Evolutionary conservation across 2,329 filamentous ascomycete genomes (phyloP), one percentile per base, ranked within the genome.

Genomic region (Metarhizium album): DNA sequence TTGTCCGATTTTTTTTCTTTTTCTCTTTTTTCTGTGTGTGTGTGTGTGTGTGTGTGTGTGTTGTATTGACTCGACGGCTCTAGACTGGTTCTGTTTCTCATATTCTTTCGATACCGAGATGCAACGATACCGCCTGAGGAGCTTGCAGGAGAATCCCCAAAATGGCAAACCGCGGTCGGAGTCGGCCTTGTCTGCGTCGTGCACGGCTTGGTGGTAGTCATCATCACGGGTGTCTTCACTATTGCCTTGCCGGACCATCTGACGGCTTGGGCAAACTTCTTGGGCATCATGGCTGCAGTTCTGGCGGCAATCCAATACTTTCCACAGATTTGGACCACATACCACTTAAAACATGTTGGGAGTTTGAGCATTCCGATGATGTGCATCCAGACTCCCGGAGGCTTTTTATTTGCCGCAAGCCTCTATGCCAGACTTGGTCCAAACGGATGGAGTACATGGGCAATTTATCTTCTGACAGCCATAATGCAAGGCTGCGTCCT

Each of bases 281-380:
- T 96, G 11, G 93, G 93, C 1, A 72, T 95, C 53, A 80, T 87
- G 64, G 83, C 88, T 18, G 86, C 88, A 0, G 68, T 80, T 1
- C 79, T 98, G 4, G 87, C 93, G 0, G 85, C 81, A 0, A 78
- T 97, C 22, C 93, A 98, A 69, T 98, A 97, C 67, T 73, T 98
- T 16, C 93, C 93, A 0, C 93, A 98, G 69, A 95, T 98, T 56
- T 90, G 83, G 71, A 96, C 87, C 48, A 98, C 93, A 0, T 94
- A 87, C 70, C 79, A 75, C 48, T 73, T 96, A 52, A 86, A 91
- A 64, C 84, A 90, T 60, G 86, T 95, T 2, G 90, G 90, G 50
- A 95, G 90, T 65, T 71, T 98, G 59, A 95, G 89, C 62, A 93
- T 98, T 51, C 85, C 89, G 4, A 97, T 96, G 86, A 97, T 98